phyloP scores from a whole-genome alignment of 1,284 basidiomycete species.

The Papiliotrema nemorosa region DNA sequence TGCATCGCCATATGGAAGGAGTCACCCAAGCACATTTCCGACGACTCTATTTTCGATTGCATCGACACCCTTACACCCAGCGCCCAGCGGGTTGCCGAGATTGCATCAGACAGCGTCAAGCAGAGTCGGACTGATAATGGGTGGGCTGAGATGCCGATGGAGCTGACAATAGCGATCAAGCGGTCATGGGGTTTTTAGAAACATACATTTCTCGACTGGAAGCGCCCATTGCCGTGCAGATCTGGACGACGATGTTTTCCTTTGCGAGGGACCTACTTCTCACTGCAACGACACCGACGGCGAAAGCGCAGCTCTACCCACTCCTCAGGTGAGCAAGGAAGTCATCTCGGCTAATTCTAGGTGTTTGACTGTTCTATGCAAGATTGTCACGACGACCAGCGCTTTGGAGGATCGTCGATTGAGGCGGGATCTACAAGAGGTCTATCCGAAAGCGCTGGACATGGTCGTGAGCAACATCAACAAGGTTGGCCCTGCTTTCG shows the following conservation, averaged over 20 bases:
- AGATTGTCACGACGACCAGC: constrained; percentile 76
- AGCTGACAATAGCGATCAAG: constrained; percentile 55
- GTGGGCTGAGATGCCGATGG: constrained; percentile 47
- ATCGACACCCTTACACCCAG: constrained; percentile 78
- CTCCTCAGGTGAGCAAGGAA: constrained; percentile 60
- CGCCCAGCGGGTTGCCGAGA: constrained; percentile 82
- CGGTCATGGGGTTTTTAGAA: constrained; percentile 65
- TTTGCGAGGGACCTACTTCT: constrained; percentile 74
- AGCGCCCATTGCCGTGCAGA: constrained; percentile 82
- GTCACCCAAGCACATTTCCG: constrained; percentile 4
- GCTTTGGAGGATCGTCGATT: constrained; percentile 84
- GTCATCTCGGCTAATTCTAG: constrained; percentile 47
- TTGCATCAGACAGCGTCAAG: constrained; percentile 69
- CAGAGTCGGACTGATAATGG: neutral
- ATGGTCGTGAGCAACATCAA: constrained; percentile 69
- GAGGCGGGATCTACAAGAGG: constrained; percentile 85
- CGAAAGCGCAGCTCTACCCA: constrained; percentile 65
- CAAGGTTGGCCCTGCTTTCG: constrained; percentile 57
- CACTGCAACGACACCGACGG: constrained; percentile 57
- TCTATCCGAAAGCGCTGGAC: constrained; percentile 80
- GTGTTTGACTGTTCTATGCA: constrained; percentile 72
- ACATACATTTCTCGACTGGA: constrained; percentile 81
- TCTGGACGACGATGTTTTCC: constrained; percentile 77
- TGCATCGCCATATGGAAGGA: constrained; percentile 36
- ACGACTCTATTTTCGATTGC: constrained; percentile 67